Base-by-base conservation (phyloP, 2,329 filamentous ascomycete species). In the Graphiopsis chlorocephala region DNA sequence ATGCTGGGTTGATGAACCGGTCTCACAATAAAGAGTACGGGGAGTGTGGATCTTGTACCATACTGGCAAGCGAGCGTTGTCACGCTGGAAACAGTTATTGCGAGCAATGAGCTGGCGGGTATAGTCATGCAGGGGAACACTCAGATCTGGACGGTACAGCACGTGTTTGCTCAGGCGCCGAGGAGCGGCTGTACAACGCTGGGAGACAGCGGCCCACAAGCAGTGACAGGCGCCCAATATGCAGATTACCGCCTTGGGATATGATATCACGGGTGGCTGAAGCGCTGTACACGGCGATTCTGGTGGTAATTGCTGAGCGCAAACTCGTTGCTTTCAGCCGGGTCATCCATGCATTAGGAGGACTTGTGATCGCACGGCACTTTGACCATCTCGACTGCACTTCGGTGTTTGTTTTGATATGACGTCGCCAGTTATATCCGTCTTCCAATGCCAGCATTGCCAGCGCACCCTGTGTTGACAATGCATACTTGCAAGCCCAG, bases 221-320 rank as follows among this genome's bases (percentile, higher is more conserved):
- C 53, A 56, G 31, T 56, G 53, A 38, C 26, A 53, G 50, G 26
- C 26, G 26, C 15, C n/a, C 26, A n/a, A 31, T 31, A 53, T 53
- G 50, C 50, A 53, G 50, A 35, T 38, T 56, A 17, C 31, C 31
- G 53, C 53, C 31, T 56, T 38, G 20, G 7, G 28, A 38, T 25
- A 56, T 56, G 53, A 56, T 56, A 56, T 56, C 53, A 56, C 29
- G 20, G 17, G 53, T 56, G 53, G 53, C 28, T 38, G 23, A 20
- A 26, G 53, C 53, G 31, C n/a, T 25, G 26, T 31, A 28, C 50
- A 28, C 50, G 29, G 29, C 15, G 25, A 28, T 11, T 17, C 25
- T 29, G 29, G 50, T 53, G 50, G 26, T 53, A 29, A 53, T 28
- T 29, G 26, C 26, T 53, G 50, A 29, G 28, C 28, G 50, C 47